Evolutionary conservation across 2,329 filamentous ascomycete species (phyloP).

Genomic region (Akanthomyces uredinophilus): DNA sequence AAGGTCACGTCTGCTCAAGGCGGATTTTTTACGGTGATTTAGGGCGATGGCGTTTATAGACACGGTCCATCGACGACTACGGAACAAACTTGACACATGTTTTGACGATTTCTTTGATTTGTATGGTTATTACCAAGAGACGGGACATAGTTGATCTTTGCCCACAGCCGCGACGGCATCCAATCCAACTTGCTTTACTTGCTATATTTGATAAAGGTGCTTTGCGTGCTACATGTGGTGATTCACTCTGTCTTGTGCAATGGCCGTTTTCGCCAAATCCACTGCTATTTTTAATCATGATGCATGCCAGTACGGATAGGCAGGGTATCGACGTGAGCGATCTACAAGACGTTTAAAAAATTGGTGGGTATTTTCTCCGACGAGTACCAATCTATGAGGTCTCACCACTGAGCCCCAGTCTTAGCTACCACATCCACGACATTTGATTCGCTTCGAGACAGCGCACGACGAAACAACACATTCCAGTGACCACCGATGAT

Average conservation of each 20-base stretch:
- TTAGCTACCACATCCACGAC: no score
- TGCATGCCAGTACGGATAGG: no score
- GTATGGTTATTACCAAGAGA: constrained; percentile 6
- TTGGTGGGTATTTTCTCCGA: no score
- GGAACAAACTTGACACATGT: constrained; percentile 10
- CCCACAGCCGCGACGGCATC: constrained; percentile 12
- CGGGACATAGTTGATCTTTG: constrained; percentile 2
- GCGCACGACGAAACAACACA: no score
- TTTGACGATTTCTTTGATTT: constrained; percentile 13
- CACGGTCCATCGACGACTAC: constrained; percentile 3
- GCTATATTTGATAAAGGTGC: no score
- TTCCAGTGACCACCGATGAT: no score
- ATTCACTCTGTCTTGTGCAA: neutral
- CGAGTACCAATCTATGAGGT: no score
- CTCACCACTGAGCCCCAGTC: no score
- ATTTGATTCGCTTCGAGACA: no score
- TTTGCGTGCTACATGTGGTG: neutral
- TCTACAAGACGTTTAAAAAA: no score
- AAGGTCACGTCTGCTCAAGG: neutral
- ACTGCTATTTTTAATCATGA: no score
- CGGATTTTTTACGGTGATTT: neutral
- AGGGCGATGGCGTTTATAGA: constrained; percentile 9
- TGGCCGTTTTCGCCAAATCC: neutral
- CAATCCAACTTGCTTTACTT: neutral
- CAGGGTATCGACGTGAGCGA: no score